Percentiles rank a stretch among this genome's conserved stretches.
These are phyloP conservation scores for Wickerhamomyces strasburgensis DNA, from an alignment of 805 yeast genomes.

Conservation along the genomic window DNA sequence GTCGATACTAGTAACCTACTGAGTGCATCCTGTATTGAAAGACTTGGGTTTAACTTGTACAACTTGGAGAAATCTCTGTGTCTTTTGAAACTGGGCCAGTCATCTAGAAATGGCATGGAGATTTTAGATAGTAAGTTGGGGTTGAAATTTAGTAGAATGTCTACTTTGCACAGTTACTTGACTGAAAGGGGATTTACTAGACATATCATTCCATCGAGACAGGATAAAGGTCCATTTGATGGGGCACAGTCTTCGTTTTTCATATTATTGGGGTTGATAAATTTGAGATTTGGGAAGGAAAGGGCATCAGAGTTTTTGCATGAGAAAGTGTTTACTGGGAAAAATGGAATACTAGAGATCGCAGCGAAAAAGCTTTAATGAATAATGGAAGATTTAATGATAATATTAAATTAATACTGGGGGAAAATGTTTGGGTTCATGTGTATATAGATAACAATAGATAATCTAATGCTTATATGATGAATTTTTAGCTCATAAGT, in stretches of 20 bases:
- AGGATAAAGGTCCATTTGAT: not conserved
- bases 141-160: not conserved
- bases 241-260: constrained; percentile 8
- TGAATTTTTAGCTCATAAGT: constrained; percentile 52
- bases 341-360: constrained; percentile 16
- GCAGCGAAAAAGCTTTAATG: constrained; percentile 7
- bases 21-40: constrained; percentile 5
- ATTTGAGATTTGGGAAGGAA: constrained; percentile 15
- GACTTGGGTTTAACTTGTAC: constrained; percentile 8
- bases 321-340: constrained; percentile 15
- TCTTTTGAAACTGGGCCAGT: constrained; percentile 6
- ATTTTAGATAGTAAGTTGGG: constrained; percentile 5
- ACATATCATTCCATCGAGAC: not conserved
- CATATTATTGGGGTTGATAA: constrained; percentile 25
- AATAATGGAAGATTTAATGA: not conserved
- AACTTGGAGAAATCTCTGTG: constrained; percentile 9
- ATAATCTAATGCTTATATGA: not conserved
- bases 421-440: too few species aligned
- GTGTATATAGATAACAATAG: not conserved
- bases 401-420: too few species aligned
- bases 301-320: constrained; percentile 18
- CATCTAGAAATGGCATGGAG: constrained; percentile 2
- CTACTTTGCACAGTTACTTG: constrained; percentile 4
- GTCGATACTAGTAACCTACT: not conserved
- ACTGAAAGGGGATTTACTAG: not conserved